Base-by-base conservation (phyloP, 2,329 filamentous ascomycete species). In the Sphaerulina vaccinii region DNA sequence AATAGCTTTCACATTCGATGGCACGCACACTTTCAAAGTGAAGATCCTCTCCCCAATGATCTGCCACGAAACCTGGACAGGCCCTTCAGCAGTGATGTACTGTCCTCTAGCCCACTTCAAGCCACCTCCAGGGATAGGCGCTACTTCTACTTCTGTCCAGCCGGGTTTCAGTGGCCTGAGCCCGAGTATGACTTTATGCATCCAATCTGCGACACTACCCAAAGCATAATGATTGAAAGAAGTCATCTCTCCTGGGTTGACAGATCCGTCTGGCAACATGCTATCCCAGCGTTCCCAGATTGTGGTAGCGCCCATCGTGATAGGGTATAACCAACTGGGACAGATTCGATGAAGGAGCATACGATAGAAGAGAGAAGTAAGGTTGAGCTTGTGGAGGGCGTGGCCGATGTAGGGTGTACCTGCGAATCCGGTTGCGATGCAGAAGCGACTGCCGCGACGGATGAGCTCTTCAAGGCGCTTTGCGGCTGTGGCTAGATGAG, bases 261-360 rank as follows among this genome's bases (percentile, higher is more conserved):
- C 58, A 0, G 56, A 66, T 0, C 75, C 75, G 49, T 78, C 65
- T 0, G 73, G 65, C 0, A 77, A 59, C 24, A 79, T 63, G 22
- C 71, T 73, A 42, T 79, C 75, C 77, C 77, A 79, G 2, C 77
- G 69, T 55, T 79, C 76, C 76, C 76, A 79, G 0, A 72, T 75
- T 0, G 76, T 79, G 0, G 76, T 79, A 0, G 69, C 76, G 8
- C 68, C 67, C 70, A 74, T 72, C 0, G 67, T 69, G 5, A 79
- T 70, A 10, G 73, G 75, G 44, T 77, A 79, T 1, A 79, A 60
- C 76, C 76, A 79, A 0, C 71, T 75, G 0, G 75, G 76, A 1
- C 71, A 69, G 2, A 69, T 60, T 5, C 69, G 73, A 57, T 78
- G 70, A 4, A 75, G 64, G 1, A 80, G 67, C 74, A 80, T 79